These are phyloP conservation scores for Pestalotiopsis sp. DNA, from an alignment of 2,329 filamentous ascomycete species.

Conservation along the genomic window DNA sequence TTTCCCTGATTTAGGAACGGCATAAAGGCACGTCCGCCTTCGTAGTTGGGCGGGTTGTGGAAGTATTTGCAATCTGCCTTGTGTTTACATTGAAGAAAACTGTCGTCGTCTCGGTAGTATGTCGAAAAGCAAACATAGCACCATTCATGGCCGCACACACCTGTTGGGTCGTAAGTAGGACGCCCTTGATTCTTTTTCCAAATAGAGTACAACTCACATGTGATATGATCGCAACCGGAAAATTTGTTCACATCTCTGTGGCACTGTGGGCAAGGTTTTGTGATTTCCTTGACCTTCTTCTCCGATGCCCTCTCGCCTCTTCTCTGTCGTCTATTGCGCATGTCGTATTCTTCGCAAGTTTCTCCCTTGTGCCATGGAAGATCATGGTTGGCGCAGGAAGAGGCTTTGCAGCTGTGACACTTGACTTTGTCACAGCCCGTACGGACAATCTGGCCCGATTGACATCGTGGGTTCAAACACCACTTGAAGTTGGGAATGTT, in stretches of 20 bases:
- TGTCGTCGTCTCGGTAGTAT: conserved; percentile 28
- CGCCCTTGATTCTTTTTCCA: background rate
- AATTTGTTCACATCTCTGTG: conserved; percentile 37
- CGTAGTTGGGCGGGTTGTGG: conserved; percentile 26
- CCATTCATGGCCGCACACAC: conserved; percentile 41
- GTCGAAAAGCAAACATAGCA: conserved; percentile 39
- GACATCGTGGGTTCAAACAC: conserved; percentile 39
- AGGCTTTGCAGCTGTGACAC: conserved; percentile 34
- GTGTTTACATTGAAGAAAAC: conserved; percentile 35
- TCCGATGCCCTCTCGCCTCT: conserved; percentile 37
- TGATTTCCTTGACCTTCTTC: conserved; percentile 32
- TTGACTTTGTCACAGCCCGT: conserved; percentile 31
- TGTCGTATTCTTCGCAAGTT: conserved; percentile 39
- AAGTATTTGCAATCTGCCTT: conserved; percentile 28
- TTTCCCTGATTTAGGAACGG: conserved; percentile 14
- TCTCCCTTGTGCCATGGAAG: conserved; percentile 39
- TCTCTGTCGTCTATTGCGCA: conserved; percentile 27
- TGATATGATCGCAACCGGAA: conserved; percentile 43
- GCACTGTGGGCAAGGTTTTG: conserved; percentile 39
- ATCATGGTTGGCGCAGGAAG: conserved; percentile 36
- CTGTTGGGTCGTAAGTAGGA: conserved; percentile 17
- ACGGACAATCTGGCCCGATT: conserved; percentile 39
- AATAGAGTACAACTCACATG: conserved; percentile 33
- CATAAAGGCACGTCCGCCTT: conserved; percentile 25
- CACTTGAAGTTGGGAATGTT: conserved; percentile 36